Evolutionary conservation across 2,329 filamentous ascomycete species (phyloP).

Genomic region (Colletotrichum echinochloae): DNA sequence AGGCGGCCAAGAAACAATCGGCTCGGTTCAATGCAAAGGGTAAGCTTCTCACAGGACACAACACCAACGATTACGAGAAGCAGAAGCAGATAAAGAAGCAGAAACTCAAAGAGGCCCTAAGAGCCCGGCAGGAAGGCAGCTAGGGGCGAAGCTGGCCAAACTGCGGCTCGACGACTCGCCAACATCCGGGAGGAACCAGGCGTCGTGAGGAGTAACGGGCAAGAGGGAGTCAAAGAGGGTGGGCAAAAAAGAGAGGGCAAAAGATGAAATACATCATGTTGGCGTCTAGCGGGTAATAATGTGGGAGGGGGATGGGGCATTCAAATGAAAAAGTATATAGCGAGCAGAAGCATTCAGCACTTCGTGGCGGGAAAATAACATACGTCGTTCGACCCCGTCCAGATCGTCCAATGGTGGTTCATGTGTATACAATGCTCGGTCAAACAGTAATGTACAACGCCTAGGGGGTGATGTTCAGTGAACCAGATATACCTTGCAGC

Average conservation of each 20-base stretch:
- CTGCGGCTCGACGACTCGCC: slow-evolving; percentile 20
- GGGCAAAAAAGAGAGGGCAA: neutral
- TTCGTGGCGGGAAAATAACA: neutral
- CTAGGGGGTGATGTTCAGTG: slow-evolving; percentile 26
- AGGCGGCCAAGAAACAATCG: slow-evolving; percentile 24
- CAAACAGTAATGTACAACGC: slow-evolving; percentile 31
- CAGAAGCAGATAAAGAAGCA: slow-evolving; percentile 39
- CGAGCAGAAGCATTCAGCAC: neutral
- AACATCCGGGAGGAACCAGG: neutral
- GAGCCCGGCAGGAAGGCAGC: slow-evolving; percentile 31
- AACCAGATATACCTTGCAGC: neutral
- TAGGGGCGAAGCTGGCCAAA: slow-evolving; percentile 27
- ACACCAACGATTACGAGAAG: slow-evolving; percentile 22
- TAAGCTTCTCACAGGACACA: slow-evolving; percentile 35
- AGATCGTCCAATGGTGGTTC: slow-evolving; percentile 12
- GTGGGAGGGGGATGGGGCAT: neutral
- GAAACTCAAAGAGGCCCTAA: slow-evolving; percentile 31
- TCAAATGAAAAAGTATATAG: slow-evolving; percentile 12
- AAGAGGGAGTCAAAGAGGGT: neutral
- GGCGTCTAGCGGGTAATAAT: slow-evolving; percentile 30
- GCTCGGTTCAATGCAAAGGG: slow-evolving; percentile 25
- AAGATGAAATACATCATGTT: slow-evolving; percentile 4
- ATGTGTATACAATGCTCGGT: slow-evolving; percentile 1
- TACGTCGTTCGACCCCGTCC: neutral
- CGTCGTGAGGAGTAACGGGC: neutral